phyloP scores from a whole-genome alignment of 2,329 filamentous ascomycete species.

The Amphichorda felina region DNA sequence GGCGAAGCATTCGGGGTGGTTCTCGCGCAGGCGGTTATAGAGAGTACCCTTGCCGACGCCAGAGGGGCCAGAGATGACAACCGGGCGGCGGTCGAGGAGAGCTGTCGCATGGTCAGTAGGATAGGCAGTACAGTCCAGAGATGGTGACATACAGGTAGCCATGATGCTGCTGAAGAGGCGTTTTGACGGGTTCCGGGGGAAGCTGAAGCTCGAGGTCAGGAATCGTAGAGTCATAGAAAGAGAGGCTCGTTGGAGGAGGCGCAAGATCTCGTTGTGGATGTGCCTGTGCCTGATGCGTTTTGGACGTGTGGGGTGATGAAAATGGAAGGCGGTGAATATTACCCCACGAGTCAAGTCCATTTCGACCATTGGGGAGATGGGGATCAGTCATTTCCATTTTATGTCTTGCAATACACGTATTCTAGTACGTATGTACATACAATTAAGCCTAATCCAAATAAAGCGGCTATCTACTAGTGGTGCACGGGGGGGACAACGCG shows the following conservation, averaged over 20 bases:
- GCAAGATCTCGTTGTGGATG: too few relatives aligned
- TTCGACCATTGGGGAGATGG: too few relatives aligned
- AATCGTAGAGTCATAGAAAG: background rate
- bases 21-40: conserved; percentile 56
- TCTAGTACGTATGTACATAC: too few relatives aligned
- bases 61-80: conserved; percentile 71
- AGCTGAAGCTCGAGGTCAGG: background rate
- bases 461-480: too few relatives aligned
- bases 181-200: background rate
- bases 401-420: too few relatives aligned
- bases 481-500: too few relatives aligned
- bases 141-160: background rate
- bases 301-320: background rate
- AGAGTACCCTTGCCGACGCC: conserved; percentile 77
- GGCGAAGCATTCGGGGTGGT: conserved; percentile 36
- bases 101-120: background rate
- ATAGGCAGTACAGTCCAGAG: background rate
- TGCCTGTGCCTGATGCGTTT: too few relatives aligned
- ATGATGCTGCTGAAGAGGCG: background rate
- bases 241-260: background rate
- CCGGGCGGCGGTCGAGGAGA: conserved; percentile 39
- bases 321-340: background rate
- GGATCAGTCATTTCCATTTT: too few relatives aligned
- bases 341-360: too few relatives aligned
- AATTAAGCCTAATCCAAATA: too few relatives aligned